Conservation (phyloP, 257 asterid genomes). For the Solanum corneliomulleri region DNA sequence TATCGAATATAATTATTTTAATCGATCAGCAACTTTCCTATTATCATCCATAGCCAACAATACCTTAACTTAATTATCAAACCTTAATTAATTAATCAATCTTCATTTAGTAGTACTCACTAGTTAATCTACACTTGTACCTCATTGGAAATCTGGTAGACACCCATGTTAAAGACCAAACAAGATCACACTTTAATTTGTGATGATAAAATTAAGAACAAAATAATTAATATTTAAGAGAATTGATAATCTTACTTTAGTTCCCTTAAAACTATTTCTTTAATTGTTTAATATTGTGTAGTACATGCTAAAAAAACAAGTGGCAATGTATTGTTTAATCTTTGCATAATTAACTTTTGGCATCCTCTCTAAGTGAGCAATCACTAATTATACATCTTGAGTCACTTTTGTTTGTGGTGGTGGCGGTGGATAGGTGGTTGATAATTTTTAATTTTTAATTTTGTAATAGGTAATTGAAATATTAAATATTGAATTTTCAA, state of each 20-base stretch:
- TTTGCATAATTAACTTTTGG: not conserved
- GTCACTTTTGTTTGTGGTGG: not conserved
- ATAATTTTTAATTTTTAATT: not conserved
- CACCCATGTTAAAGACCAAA: no score
- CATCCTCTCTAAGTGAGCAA: not conserved
- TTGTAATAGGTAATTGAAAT: not conserved
- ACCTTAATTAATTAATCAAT: no score
- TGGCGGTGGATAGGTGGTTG: not conserved
- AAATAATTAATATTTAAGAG: not conserved
- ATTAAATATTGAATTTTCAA: not conserved
- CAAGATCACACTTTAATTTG: no score
- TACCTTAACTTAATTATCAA: no score
- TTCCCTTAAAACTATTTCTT: not conserved
- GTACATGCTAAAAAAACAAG: not conserved
- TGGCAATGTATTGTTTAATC: not conserved
- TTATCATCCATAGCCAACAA: no score
- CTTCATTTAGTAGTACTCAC: no score
- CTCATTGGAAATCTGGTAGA: no score
- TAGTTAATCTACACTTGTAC: no score
- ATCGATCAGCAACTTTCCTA: no score
- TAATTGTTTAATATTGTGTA: not conserved
- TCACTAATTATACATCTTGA: not conserved
- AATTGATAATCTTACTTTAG: not conserved
- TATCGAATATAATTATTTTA: no score
- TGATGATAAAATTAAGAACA: no score